These are phyloP conservation scores for Polygonum maritimum DNA, from an alignment of 148 eudicot species.

Conservation along the genomic window DNA sequence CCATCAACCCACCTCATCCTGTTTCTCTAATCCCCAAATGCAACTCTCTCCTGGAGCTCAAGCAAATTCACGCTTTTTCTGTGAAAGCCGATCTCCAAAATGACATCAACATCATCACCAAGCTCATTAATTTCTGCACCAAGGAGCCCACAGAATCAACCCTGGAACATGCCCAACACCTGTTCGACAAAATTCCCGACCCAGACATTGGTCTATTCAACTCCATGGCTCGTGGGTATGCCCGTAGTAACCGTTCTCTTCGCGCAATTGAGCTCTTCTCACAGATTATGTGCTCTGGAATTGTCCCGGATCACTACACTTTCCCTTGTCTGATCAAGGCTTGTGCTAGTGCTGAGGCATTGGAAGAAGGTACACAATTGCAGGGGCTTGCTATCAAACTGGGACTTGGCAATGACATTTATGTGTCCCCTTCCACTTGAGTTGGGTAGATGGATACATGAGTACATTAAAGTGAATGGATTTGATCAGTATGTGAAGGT, in stretches of 20 bases:
- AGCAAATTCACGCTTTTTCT: slow-evolving; percentile 31
- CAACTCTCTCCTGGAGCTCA: slow-evolving; percentile 20
- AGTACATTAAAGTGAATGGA: slow-evolving; percentile 18
- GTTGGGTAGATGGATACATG: slow-evolving; percentile 29
- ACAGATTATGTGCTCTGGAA: background rate
- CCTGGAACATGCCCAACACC: slow-evolving; percentile 22
- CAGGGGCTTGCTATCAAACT: slow-evolving; percentile 25
- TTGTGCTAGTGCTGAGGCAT: slow-evolving; percentile 22
- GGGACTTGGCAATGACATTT: slow-evolving; percentile 17
- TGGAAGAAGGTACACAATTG: slow-evolving; percentile 29
- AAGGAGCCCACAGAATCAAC: slow-evolving; percentile 1
- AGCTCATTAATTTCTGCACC: slow-evolving; percentile 25
- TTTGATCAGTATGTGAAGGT: slow-evolving; percentile 26
- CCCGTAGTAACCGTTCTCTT: slow-evolving; percentile 18
- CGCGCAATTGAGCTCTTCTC: slow-evolving; percentile 15
- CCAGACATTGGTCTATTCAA: slow-evolving; percentile 25
- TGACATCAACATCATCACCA: slow-evolving; percentile 15
- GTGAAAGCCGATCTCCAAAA: slow-evolving; percentile 22
- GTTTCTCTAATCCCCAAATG: slow-evolving; percentile 25
- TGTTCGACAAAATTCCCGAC: slow-evolving; percentile 27
- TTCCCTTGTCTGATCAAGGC: slow-evolving; percentile 31
- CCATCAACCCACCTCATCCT: slow-evolving; percentile 2
- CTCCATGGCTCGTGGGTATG: slow-evolving; percentile 34
- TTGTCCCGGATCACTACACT: slow-evolving; percentile 25
- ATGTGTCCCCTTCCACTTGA: slow-evolving; percentile 29